Conservation (phyloP, 495 filamentous ascomycete genomes). For the Chlorociboria aeruginascens region DNA sequence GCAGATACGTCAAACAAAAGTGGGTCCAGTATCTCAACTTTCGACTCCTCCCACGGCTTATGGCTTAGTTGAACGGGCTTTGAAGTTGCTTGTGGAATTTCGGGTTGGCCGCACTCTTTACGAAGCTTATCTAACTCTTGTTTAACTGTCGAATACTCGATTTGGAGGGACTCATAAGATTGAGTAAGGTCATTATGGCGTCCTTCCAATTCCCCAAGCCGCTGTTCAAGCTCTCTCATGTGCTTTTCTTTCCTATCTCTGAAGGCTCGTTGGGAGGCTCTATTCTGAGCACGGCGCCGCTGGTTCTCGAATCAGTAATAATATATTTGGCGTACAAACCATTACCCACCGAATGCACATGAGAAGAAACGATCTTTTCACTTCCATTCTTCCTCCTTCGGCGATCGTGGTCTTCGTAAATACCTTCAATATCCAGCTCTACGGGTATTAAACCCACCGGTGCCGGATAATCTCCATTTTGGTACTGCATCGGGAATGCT, state of each 20-base stretch:
- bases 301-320: background rate
- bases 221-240: slow-evolving; percentile 80
- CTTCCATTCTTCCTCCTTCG: slow-evolving; percentile 13
- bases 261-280: slow-evolving; percentile 62
- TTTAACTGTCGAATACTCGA: slow-evolving; percentile 64
- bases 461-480: slow-evolving; percentile 6
- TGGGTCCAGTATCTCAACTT: slow-evolving; percentile 15
- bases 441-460: slow-evolving; percentile 18
- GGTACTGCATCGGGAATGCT: slow-evolving; percentile 14
- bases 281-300: slow-evolving; percentile 19
- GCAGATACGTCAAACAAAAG: slow-evolving; percentile 19
- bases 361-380: slow-evolving; percentile 17
- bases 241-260: slow-evolving; percentile 38
- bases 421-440: slow-evolving; percentile 18
- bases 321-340: background rate
- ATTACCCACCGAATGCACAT: slow-evolving; percentile 18
- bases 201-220: slow-evolving; percentile 40
- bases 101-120: slow-evolving; percentile 3
- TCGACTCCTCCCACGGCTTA: slow-evolving; percentile 10
- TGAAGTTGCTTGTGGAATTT: slow-evolving; percentile 1
- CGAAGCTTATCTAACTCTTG: slow-evolving; percentile 15
- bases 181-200: slow-evolving; percentile 29
- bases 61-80: slow-evolving; percentile 1
- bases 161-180: slow-evolving; percentile 23
- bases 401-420: slow-evolving; percentile 18